Conservation (phyloP, 2,329 filamentous ascomycete genomes). For the Fusarium palustre region DNA sequence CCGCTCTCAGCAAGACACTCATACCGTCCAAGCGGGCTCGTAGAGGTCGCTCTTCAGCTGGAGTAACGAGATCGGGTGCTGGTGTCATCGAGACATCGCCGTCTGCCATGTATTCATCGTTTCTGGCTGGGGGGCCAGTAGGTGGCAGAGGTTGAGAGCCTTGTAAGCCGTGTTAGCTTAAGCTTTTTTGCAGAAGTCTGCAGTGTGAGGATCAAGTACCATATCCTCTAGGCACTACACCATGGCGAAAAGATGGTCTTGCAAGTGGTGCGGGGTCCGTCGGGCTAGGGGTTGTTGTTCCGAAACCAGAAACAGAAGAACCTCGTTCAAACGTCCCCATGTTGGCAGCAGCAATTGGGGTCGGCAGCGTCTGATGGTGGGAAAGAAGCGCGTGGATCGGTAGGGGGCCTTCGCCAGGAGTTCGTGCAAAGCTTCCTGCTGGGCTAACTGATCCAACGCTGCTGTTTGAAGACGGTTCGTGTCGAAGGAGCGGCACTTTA, state of each 20-base stretch:
- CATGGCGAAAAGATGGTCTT: slow-evolving; percentile 40
- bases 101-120: slow-evolving; percentile 46
- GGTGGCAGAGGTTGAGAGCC: slow-evolving; percentile 52
- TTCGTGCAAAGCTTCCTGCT: slow-evolving; percentile 52
- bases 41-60: slow-evolving; percentile 37
- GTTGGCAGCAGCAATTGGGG: slow-evolving; percentile 25
- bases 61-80: slow-evolving; percentile 36
- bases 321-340: slow-evolving; percentile 38
- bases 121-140: slow-evolving; percentile 49
- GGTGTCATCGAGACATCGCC: slow-evolving; percentile 51
- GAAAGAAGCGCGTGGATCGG: slow-evolving; percentile 67
- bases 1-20: slow-evolving; percentile 68
- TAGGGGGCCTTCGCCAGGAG: slow-evolving; percentile 62
- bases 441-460: slow-evolving; percentile 58
- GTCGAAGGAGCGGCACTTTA: slow-evolving; percentile 56
- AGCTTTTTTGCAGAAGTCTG: slow-evolving; percentile 32
- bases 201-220: slow-evolving; percentile 48
- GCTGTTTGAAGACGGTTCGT: slow-evolving; percentile 60
- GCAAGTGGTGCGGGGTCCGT: slow-evolving; percentile 37
- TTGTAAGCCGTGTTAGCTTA: slow-evolving; percentile 49
- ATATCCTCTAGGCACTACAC: slow-evolving; percentile 50
- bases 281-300: slow-evolving; percentile 42
- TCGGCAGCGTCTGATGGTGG: slow-evolving; percentile 53
- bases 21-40: slow-evolving; percentile 64
- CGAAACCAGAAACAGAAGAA: slow-evolving; percentile 32